These are phyloP conservation scores for Colletotrichum sp. DNA, from an alignment of 2,329 filamentous ascomycete species.

Conservation along the genomic window DNA sequence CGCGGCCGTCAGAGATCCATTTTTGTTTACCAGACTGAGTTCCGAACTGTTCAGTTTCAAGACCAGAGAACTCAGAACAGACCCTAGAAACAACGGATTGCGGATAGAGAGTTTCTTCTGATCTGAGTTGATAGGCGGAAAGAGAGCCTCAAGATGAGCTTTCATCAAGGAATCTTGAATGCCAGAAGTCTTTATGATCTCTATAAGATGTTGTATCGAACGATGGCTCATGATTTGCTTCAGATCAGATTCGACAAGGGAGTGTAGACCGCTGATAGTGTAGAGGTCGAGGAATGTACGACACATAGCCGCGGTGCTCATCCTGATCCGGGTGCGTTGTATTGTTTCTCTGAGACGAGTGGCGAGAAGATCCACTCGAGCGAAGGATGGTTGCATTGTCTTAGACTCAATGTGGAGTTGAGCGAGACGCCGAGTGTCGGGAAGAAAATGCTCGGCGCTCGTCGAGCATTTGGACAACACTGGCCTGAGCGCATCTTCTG, in stretches of 20 bases:
- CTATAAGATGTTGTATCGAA: neutral
- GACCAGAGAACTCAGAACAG: neutral
- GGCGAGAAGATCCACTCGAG: neutral
- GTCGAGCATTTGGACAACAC: neutral
- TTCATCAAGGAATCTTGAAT: neutral
- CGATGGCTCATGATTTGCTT: neutral
- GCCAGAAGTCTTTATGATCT: neutral
- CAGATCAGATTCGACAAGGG: neutral
- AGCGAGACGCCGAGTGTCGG: neutral
- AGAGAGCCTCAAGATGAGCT: neutral
- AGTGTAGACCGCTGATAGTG: neutral
- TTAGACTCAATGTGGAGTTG: neutral
- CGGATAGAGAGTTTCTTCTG: neutral
- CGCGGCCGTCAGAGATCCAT: neutral
- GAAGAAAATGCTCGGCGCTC: neutral
- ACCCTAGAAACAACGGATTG: neutral
- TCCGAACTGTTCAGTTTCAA: neutral
- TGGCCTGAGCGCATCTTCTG: neutral
- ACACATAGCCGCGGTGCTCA: neutral
- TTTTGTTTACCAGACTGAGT: neutral
- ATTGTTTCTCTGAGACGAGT: neutral
- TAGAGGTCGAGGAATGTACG: neutral
- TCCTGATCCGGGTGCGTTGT: neutral
- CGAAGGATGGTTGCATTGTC: neutral
- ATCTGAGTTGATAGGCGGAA: neutral